These are phyloP conservation scores for Starmera amethionina DNA, from an alignment of 805 yeast genomes.

Conservation along the genomic window DNA sequence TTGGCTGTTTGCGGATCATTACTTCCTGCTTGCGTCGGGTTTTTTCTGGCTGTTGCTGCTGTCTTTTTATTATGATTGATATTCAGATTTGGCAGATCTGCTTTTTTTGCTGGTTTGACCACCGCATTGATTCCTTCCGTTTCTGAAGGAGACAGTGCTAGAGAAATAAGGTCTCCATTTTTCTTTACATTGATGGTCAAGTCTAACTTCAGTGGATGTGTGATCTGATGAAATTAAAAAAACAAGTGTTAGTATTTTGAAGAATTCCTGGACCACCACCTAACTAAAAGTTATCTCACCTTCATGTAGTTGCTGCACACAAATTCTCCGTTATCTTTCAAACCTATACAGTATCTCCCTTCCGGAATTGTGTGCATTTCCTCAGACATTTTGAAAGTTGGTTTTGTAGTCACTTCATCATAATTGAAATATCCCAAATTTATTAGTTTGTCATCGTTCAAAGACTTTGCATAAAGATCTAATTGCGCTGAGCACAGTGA, in stretches of 20 bases:
- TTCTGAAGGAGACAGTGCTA: slow-evolving; percentile 6
- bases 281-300: no score
- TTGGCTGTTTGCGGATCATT: not conserved
- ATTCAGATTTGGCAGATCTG: slow-evolving; percentile 7
- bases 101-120: slow-evolving; percentile 5
- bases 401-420: no score
- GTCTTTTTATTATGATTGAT: not conserved
- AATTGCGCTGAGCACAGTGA: no score
- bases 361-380: not conserved
- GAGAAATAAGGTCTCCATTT: slow-evolving; percentile 10
- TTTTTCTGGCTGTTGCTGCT: slow-evolving; percentile 1
- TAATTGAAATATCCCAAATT: no score
- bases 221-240: slow-evolving; percentile 1
- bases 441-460: no score
- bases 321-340: slow-evolving; percentile 6
- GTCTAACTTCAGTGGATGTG: slow-evolving; percentile 9
- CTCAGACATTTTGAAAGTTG: not conserved
- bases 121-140: slow-evolving; percentile 6
- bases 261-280: no score
- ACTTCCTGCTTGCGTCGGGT: not conserved
- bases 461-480: no score
- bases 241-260: not conserved
- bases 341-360: slow-evolving; percentile 14
- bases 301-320: slow-evolving; percentile 8
- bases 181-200: slow-evolving; percentile 9